Evolutionary conservation across 805 yeast genomes (phyloP), one percentile per base, ranked within the genome.

Genomic region (Starmerella scarabaei): DNA sequence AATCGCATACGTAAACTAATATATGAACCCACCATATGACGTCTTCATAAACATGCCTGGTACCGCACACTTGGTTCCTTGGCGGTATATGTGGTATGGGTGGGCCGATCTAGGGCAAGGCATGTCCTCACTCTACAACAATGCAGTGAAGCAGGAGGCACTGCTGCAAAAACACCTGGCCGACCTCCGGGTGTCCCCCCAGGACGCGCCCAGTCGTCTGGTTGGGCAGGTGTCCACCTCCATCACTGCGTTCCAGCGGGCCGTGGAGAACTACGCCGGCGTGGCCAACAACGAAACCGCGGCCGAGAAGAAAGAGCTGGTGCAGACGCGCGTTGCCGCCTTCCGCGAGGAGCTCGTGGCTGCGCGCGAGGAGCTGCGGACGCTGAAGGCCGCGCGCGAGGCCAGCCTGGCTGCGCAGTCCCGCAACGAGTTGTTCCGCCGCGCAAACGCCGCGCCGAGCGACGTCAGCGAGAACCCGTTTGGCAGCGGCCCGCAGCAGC

Each of bases 41-140:
- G n/a, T n/a, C n/a, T n/a, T n/a, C n/a, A n/a, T n/a, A n/a, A n/a
- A n/a, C n/a, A n/a, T n/a, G n/a, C n/a, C n/a, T n/a, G n/a, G n/a
- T n/a, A n/a, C n/a, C n/a, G n/a, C n/a, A 23, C 11, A 23, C 11
- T 23, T 23, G 26, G 26, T 23, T 7, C 9, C 7, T 23, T 23
- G 7, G 26, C 7, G 7, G 11, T 23, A 23, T 23, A 23, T 23
- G 11, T 23, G 26, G 7, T 7, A 11, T 23, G 26, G 26, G 11
- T 23, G 7, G 7, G 7, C 11, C 7, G 11, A 23, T 23, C 11
- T 23, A 23, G 26, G 26, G 26, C 11, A 23, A 11, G 26, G 26
- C 19, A 53, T 53, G 97, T 86, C 85, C 62, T 77, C 94, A 21
- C 66, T 86, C 38, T 84, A 79, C 63, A 88, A 83, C 62, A 93